Percentiles rank a stretch among this genome's conserved stretches.
These are phyloP conservation scores for Actinidia chinensis DNA, from an alignment of 179 eudicot genomes.

Conservation along the genomic window DNA sequence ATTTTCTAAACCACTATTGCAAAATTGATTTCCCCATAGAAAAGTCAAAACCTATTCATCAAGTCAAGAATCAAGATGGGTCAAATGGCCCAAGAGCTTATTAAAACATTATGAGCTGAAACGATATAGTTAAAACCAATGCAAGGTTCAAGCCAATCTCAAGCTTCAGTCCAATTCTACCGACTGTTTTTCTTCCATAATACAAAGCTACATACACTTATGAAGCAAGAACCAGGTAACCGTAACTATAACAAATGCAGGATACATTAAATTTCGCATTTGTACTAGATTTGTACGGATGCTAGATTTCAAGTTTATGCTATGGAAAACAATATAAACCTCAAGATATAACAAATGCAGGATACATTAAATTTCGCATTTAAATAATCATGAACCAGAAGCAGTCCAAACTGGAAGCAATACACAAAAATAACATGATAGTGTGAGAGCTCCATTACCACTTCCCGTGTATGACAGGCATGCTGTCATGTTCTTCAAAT, in stretches of 20 bases:
- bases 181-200: neutral
- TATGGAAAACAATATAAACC: neutral
- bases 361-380: neutral
- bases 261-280: neutral
- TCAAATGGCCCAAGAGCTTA: neutral
- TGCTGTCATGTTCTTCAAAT: conserved; percentile 20
- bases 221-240: neutral
- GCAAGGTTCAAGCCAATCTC: neutral
- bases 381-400: too few relatives aligned
- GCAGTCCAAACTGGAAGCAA: neutral
- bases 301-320: too few relatives aligned
- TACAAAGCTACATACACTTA: neutral
- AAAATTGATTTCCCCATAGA: neutral
- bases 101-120: neutral
- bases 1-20: neutral
- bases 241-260: neutral
- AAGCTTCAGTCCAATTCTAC: neutral
- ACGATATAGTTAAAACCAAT: neutral
- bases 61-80: neutral
- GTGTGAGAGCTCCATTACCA: conserved; percentile 14
- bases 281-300: neutral
- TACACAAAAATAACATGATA: neutral
- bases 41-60: neutral
- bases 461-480: conserved; percentile 21
- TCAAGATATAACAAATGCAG: neutral